Conservation (phyloP, 176 grass and related monocot species). For the Triticum timopheevii region DNA sequence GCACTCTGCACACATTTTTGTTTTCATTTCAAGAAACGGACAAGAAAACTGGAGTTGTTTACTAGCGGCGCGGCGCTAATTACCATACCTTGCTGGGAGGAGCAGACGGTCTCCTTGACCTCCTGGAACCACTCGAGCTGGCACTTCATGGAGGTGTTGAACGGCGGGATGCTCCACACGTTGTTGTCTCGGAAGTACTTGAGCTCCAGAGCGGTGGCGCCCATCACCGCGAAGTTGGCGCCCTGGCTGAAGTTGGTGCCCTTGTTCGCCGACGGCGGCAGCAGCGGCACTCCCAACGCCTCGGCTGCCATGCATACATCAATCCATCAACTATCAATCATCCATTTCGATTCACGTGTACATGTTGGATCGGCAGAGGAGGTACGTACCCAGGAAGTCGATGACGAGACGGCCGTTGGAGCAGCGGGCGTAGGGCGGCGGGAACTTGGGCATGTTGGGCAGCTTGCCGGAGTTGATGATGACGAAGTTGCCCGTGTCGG, state of each 20-base stretch:
- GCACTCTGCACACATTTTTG: conserved; percentile 36
- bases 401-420: conserved; percentile 80
- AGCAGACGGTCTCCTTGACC: conserved; percentile 58
- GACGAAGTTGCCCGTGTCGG: conserved; percentile 82
- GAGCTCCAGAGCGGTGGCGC: conserved; percentile 69
- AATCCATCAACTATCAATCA: no score
- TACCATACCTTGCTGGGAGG: conserved; percentile 28
- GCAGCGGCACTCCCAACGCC: conserved; percentile 53
- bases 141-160: conserved; percentile 65
- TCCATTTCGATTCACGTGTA: no score
- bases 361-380: no score
- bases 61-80: background rate
- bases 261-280: conserved; percentile 56
- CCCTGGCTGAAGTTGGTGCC: conserved; percentile 76
- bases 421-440: conserved; percentile 70
- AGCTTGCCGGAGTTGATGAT: conserved; percentile 71
- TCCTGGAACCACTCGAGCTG: conserved; percentile 81
- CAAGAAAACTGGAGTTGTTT: no score
- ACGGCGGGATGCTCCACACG: conserved; percentile 57
- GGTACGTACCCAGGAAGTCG: conserved; percentile 74
- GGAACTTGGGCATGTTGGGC: conserved; percentile 65
- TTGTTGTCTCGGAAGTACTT: conserved; percentile 64
- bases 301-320: conserved; percentile 44
- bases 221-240: conserved; percentile 85
- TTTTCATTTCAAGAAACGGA: no score